These are phyloP conservation scores for Vinca minor DNA, from an alignment of 257 asterid species.

Conservation along the genomic window DNA sequence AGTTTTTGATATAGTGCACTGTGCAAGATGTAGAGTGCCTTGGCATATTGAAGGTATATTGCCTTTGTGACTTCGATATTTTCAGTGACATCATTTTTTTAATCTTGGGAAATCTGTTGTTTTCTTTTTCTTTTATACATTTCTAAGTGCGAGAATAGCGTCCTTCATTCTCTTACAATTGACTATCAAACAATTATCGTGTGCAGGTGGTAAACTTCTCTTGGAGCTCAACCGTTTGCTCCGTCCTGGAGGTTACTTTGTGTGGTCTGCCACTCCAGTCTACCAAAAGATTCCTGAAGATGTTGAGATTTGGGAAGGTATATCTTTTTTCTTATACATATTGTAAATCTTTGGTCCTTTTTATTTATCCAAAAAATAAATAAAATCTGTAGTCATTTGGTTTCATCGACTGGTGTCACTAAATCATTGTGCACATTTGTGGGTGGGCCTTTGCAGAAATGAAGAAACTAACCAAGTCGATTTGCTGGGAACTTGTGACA, in stretches of 20 bases:
- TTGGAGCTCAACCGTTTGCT: constrained; percentile 90
- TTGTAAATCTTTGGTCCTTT: no score
- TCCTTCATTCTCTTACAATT: not conserved
- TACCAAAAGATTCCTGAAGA: constrained; percentile 82
- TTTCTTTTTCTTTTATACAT: not conserved
- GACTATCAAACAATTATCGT: not conserved
- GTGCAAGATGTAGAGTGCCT: constrained; percentile 98
- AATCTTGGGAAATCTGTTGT: no score
- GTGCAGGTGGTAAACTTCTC: constrained; percentile 87
- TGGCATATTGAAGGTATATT: constrained; percentile 99
- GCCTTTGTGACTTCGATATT: not conserved
- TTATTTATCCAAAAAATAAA: no score
- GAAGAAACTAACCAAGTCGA: constrained; percentile 71
- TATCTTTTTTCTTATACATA: not conserved
- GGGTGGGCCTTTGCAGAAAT: constrained; percentile 50
- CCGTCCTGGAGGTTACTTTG: constrained; percentile 94
- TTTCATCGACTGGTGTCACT: not conserved
- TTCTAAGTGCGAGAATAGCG: not conserved
- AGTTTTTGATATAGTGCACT: constrained; percentile 83
- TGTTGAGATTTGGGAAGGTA: constrained; percentile 92
- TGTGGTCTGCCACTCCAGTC: constrained; percentile 98
- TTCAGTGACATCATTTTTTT: not conserved
- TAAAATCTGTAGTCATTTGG: constrained; percentile 1
- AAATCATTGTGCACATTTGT: constrained; percentile 14
- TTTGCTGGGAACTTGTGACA: constrained; percentile 88